Evolutionary conservation across 352 stramenopile species (phyloP).

Genomic region (Phytophthora citrophthora): DNA sequence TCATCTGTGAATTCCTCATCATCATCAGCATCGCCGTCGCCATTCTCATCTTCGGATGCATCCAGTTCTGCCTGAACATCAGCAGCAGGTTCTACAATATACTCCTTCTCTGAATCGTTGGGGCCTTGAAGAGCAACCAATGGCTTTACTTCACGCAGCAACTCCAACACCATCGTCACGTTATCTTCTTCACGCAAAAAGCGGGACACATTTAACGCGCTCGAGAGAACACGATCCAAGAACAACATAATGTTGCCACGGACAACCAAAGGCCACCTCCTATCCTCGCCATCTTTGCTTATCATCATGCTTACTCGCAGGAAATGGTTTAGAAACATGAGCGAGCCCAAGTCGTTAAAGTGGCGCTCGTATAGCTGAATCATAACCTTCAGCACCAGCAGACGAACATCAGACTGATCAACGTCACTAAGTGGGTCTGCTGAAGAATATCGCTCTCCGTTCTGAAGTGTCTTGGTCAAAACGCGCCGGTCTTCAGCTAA

Average conservation of each 20-base stretch:
- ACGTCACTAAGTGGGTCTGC: conserved; percentile 46
- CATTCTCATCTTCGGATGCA: conserved; percentile 65
- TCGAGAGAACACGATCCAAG: conserved; percentile 82
- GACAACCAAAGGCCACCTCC: conserved; percentile 74
- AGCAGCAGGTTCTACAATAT: conserved; percentile 62
- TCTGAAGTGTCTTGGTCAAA: conserved; percentile 24
- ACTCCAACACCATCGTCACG: conserved; percentile 75
- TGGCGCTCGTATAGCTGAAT: conserved; percentile 88
- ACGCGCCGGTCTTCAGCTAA: conserved; percentile 65
- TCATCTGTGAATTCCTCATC: conserved; percentile 53
- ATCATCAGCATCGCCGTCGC: conserved; percentile 36
- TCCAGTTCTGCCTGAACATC: conserved; percentile 62
- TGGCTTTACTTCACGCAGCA: conserved; percentile 81
- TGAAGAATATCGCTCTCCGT: conserved; percentile 25
- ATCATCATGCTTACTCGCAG: conserved; percentile 83
- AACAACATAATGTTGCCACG: conserved; percentile 88
- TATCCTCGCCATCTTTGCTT: conserved; percentile 44
- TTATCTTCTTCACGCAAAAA: conserved; percentile 80
- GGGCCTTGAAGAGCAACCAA: conserved; percentile 70
- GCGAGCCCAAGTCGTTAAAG: conserved; percentile 74
- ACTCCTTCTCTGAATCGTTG: conserved; percentile 73
- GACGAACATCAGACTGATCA: conserved; percentile 73
- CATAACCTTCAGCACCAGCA: conserved; percentile 89
- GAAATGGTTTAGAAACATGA: conserved; percentile 86
- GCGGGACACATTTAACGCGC: conserved; percentile 77